phyloP scores from a whole-genome alignment of 2,329 filamentous ascomycete species.

The Trichoderma sp. region DNA sequence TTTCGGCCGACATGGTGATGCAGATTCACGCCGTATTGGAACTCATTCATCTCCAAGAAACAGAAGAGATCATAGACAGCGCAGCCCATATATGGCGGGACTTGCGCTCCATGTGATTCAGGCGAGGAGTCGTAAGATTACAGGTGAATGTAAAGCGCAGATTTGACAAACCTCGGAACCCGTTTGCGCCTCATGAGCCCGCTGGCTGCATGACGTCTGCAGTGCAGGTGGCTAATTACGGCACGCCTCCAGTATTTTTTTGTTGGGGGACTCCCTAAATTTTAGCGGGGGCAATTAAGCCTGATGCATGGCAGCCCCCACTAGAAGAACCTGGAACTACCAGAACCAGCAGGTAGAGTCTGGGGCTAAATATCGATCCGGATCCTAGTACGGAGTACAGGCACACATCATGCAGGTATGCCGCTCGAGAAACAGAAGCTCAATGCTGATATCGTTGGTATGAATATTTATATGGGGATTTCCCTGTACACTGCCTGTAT shows the following conservation, averaged over 20 bases:
- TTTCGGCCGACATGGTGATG: neutral
- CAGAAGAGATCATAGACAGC: neutral
- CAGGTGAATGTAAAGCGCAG: neutral
- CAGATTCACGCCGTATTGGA: neutral
- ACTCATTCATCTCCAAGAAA: neutral
- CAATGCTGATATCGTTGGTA: neutral
- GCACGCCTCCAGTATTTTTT: slow-evolving; percentile 7
- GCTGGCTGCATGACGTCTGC: slow-evolving; percentile 32
- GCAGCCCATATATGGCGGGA: neutral
- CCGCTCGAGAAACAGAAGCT: neutral
- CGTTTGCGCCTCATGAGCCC: neutral
- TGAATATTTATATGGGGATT: neutral
- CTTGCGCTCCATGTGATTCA: neutral
- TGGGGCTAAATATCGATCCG: neutral
- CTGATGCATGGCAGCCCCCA: neutral
- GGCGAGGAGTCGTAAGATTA: neutral
- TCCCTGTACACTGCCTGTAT: neutral
- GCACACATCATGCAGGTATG: neutral
- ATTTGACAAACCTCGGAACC: neutral
- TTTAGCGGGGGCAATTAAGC: slow-evolving; percentile 11
- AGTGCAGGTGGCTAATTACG: slow-evolving; percentile 17
- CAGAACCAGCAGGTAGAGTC: neutral
- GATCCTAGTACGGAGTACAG: neutral
- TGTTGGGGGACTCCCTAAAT: slow-evolving; percentile 11
- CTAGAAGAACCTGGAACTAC: neutral